Evolutionary conservation across 2,329 filamentous ascomycete genomes (phyloP).

Genomic region (Calonectria pseudoreteaudii): DNA sequence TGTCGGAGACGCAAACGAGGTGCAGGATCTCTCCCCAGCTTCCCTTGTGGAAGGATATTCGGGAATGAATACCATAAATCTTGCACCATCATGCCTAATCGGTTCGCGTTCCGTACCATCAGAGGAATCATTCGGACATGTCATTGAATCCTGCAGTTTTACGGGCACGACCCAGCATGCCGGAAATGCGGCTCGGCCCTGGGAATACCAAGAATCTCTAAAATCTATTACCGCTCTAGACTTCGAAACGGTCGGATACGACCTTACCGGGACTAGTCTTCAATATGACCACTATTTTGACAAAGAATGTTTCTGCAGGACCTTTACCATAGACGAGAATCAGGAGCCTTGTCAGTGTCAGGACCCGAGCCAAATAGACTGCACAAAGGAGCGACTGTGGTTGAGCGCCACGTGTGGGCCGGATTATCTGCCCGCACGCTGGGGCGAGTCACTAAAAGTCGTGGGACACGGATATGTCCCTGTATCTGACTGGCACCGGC

Average conservation of each 20-base stretch:
- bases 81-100: constrained; percentile 25
- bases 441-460: not conserved
- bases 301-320: constrained; percentile 27
- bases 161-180: not conserved
- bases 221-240: constrained; percentile 19
- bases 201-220: constrained; percentile 20
- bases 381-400: constrained; percentile 22
- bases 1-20: constrained; percentile 13
- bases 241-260: constrained; percentile 26
- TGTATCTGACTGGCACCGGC: constrained; percentile 5
- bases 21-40: constrained; percentile 5
- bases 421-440: not conserved
- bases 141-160: constrained; percentile 27
- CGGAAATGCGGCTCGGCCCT: constrained; percentile 29
- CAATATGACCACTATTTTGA: constrained; percentile 25
- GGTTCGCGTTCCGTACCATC: not conserved
- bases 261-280: not conserved
- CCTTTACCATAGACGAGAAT: not conserved
- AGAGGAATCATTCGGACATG: constrained; percentile 11
- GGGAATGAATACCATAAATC: not conserved
- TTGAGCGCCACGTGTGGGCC: constrained; percentile 26
- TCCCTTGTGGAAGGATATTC: constrained; percentile 16
- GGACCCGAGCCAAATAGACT: accelerated
- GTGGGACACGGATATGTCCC: constrained; percentile 1
- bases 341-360: constrained; percentile 27